These are phyloP conservation scores for Linnemannia elongata DNA, from an alignment of 192 early-diverging fungal genomes.

Conservation along the genomic window DNA sequence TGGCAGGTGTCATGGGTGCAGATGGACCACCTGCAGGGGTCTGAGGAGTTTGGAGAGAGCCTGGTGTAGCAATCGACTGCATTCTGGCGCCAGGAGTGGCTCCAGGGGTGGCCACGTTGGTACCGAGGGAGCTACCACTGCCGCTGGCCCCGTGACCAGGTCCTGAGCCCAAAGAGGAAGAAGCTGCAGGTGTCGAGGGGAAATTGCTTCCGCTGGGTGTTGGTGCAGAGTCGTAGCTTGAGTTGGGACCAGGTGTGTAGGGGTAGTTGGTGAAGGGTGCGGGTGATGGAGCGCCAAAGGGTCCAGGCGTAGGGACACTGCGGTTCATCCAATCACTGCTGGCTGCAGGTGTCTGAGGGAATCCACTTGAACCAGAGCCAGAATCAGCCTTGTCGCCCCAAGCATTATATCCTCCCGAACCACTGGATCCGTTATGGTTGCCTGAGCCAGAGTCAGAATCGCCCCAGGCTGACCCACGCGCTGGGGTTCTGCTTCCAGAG, in stretches of 20 bases:
- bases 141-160: constrained; percentile 14
- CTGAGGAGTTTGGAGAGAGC: constrained; percentile 58
- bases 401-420: constrained; percentile 30
- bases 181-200: constrained; percentile 69
- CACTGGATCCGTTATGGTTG: constrained; percentile 26
- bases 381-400: constrained; percentile 56
- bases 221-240: constrained; percentile 65
- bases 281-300: constrained; percentile 60
- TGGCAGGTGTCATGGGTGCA: constrained; percentile 63
- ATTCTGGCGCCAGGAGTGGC: constrained; percentile 50
- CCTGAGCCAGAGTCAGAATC: constrained; percentile 38
- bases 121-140: constrained; percentile 24
- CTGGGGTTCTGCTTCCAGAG: constrained; percentile 63
- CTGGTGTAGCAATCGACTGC: constrained; percentile 64
- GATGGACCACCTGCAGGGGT: constrained; percentile 58
- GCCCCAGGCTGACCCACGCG: constrained; percentile 53
- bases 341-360: constrained; percentile 56
- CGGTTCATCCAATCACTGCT: constrained; percentile 55
- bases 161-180: constrained; percentile 57
- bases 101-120: constrained; percentile 53
- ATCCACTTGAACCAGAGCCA: constrained; percentile 48
- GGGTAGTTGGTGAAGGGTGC: constrained; percentile 64
- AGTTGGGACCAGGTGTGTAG: constrained; percentile 62
- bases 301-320: constrained; percentile 44
- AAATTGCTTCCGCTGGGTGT: constrained; percentile 62